Evolutionary conservation across 805 yeast species (phyloP).

Genomic region (Pichia manshurica): DNA sequence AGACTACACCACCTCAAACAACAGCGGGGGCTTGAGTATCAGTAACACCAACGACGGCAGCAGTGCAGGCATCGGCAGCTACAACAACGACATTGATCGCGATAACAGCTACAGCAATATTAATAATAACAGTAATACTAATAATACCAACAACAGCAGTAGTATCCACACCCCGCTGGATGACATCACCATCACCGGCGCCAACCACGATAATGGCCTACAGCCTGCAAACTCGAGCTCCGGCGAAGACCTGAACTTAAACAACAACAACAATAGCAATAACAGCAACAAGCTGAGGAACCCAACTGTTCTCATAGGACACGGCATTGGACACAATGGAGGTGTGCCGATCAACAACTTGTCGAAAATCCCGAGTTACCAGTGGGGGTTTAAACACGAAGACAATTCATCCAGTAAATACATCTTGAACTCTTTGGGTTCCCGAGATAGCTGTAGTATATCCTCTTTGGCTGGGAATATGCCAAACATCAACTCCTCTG

Average conservation of each 20-base stretch:
- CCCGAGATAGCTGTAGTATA: slow-evolving; percentile 17
- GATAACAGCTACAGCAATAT: not conserved
- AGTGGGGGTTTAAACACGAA: slow-evolving; percentile 29
- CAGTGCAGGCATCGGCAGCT: not conserved
- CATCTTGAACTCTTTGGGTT: slow-evolving; percentile 22
- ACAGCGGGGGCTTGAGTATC: not conserved
- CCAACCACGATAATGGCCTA: not conserved
- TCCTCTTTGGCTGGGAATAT: slow-evolving; percentile 24
- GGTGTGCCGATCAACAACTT: slow-evolving; percentile 30
- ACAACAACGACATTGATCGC: not conserved
- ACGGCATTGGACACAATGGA: slow-evolving; percentile 30
- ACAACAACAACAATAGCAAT: not conserved
- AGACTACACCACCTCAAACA: not conserved
- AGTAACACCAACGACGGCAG: not conserved
- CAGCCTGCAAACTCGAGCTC: not conserved
- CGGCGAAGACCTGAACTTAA: not conserved
- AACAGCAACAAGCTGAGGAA: not conserved
- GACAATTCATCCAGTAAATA: slow-evolving; percentile 15
- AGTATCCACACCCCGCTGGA: not conserved
- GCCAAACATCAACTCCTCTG: slow-evolving; percentile 20
- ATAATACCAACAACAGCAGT: not conserved
- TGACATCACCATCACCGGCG: not conserved
- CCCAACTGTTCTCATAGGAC: slow-evolving; percentile 26
- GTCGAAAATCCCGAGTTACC: slow-evolving; percentile 31
- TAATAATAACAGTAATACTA: not conserved